Evolutionary conservation across 2,329 filamentous ascomycete species (phyloP), one percentile per base, ranked within the genome.

Genomic region (Xylariaceae sp.): DNA sequence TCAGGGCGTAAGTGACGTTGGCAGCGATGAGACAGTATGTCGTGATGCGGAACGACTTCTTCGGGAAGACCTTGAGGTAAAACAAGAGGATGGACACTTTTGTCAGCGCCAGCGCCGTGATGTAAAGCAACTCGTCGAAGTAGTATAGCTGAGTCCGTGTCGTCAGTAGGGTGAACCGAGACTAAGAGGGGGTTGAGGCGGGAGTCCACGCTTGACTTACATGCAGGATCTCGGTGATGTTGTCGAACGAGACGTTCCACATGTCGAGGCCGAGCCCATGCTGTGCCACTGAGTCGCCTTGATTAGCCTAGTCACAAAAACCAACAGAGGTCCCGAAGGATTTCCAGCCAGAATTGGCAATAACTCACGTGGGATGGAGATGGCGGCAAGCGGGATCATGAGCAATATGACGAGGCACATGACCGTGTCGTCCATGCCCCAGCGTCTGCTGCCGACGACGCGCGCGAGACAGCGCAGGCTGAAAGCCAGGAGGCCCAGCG

Each of bases 161-260:
- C 21, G 12, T 23, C n/a, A n/a, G n/a, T n/a, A n/a, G n/a, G n/a
- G n/a, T n/a, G n/a, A n/a, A n/a, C n/a, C n/a, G n/a, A n/a, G n/a
- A n/a, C n/a, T n/a, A n/a, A n/a, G n/a, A n/a, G n/a, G n/a, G n/a
- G n/a, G n/a, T n/a, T n/a, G n/a, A n/a, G n/a, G n/a, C n/a, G n/a
- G n/a, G n/a, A n/a, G n/a, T n/a, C n/a, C n/a, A n/a, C n/a, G n/a
- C n/a, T n/a, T n/a, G 8, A 12, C 21, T 23, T 12, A 23, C 21
- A 18, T 29, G 27, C 6, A 67, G 58, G 37, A 65, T 55, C 3
- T 51, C 35, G 1, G 75, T 73, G 5, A 79, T 81, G 9, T 84
- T 72, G 28, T 74, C 72, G 50, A 75, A 85, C 3, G 80, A 80
- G 9, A 78, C 80, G 46, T 85, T 85, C n/a, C 41, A 29, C 44